Percentiles rank a stretch among this genome's conserved stretches.
These are phyloP conservation scores for Exsudoporus frostii DNA, from an alignment of 768 basidiomycete genomes.

Conservation along the genomic window DNA sequence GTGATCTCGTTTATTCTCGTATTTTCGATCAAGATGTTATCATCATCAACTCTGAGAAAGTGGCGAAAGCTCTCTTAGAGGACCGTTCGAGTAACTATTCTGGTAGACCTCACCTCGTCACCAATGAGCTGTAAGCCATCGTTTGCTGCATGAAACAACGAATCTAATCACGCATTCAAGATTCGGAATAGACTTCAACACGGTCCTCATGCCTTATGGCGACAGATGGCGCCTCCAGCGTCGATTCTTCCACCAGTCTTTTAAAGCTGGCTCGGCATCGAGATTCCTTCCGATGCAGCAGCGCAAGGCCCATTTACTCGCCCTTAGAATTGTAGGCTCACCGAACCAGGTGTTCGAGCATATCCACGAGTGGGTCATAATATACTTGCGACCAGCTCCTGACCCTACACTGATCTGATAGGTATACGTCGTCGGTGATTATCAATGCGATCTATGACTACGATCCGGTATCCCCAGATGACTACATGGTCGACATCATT, in stretches of 20 bases:
- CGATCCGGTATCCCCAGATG: constrained; percentile 13
- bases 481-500: constrained; percentile 11
- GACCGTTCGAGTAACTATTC: constrained; percentile 20
- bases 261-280: constrained; percentile 6
- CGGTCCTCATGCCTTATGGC: constrained; percentile 15
- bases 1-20: constrained; percentile 12
- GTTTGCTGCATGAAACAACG: neutral
- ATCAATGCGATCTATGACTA: constrained; percentile 17
- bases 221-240: constrained; percentile 18
- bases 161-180: neutral
- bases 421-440: constrained; percentile 27
- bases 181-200: constrained; percentile 18
- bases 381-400: neutral
- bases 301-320: constrained; percentile 6
- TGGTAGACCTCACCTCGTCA: constrained; percentile 14
- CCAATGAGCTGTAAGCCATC: constrained; percentile 8
- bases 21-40: constrained; percentile 11
- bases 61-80: constrained; percentile 13
- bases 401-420: neutral
- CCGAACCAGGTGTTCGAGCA: constrained; percentile 7
- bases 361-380: constrained; percentile 8
- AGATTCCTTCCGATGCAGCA: constrained; percentile 18
- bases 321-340: constrained; percentile 5
- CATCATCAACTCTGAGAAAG: constrained; percentile 15
- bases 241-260: constrained; percentile 19